A percentile compares a stretch with the other conserved stretches of the same genome.
Evolutionary conservation across 176 grass and related monocot species (phyloP).

Genomic region (Oryza longistaminata): DNA sequence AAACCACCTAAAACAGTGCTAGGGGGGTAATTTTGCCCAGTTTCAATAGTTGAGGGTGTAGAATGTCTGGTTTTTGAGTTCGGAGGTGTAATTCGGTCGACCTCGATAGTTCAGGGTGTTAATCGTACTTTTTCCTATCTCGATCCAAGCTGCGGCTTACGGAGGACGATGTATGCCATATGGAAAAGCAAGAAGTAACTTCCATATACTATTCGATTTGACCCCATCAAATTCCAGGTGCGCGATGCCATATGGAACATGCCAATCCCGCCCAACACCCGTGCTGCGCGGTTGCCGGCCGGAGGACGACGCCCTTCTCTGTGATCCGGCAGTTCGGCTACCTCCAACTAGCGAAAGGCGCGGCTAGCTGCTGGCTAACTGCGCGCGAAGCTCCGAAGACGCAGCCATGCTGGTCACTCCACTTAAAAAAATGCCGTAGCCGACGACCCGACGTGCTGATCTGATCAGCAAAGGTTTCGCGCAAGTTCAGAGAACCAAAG

Average conservation of each 20-base stretch:
- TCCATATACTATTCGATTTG: neutral
- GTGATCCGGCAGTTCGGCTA: neutral
- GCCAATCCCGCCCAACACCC: neutral
- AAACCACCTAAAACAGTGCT: no score
- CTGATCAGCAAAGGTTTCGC: neutral
- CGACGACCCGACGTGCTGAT: neutral
- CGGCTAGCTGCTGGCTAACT: neutral
- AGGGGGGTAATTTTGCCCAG: no score
- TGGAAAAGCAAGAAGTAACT: neutral
- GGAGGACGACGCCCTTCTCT: neutral
- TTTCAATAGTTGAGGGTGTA: no score
- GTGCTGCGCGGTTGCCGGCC: neutral
- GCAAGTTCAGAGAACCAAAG: conserved; percentile 15
- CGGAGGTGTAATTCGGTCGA: no score
- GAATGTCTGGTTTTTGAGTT: no score
- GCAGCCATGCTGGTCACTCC: neutral
- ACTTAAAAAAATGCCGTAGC: neutral
- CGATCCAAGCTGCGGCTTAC: neutral
- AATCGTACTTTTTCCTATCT: no score
- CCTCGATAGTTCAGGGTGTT: no score
- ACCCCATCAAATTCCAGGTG: neutral
- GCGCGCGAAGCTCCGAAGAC: neutral
- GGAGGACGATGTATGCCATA: neutral
- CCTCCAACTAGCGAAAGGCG: neutral
- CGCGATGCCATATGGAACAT: neutral